Base-by-base conservation (phyloP, 2,329 filamentous ascomycete genomes). In the Aureobasidium mangrovei region DNA sequence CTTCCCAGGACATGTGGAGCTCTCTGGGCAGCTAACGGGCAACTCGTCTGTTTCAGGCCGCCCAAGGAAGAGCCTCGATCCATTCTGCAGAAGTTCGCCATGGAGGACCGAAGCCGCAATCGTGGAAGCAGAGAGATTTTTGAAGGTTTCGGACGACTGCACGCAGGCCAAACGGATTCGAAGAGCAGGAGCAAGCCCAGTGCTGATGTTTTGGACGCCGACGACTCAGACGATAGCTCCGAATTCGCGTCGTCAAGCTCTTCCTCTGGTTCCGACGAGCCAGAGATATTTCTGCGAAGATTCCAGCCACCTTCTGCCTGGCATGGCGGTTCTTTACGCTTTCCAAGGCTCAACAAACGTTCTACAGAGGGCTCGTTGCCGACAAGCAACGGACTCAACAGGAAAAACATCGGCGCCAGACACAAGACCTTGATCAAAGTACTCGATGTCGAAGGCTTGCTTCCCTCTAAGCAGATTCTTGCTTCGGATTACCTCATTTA, bases 401-500 rank as follows among this genome's bases (percentile, higher is more conserved):
- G 53, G 42, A 44, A 27, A 32, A 29, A 26, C 38, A 32, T 18
- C 3, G 28, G 53, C 18, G 67, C 69, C 3, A 69, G 74, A 52
- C 70, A 76, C 2, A 86, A 84, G 61, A 90, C 91, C 58, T 74
- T 86, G 26, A 72, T 97, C 24, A 82, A 82, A 1, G 82, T 96
- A 38, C 78, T 91, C 63, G 78, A 88, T 58, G 67, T 94, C 28
- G 79, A 81, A 7, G 74, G 80, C 45, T 68, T 89, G 9, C 71
- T 95, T n/a, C 91, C 91, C 0, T 86, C 88, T 2, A 93, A 90
- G 67, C 78, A 78, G 56, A 77, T 82, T 53, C 78, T 96, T 58
- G 93, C 90, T 2, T 74, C 82, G 55, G 81, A 86, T 60, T 98
- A 97, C 69, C 79, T 79, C 27, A 86, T 96, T 10, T 91, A 93